These are phyloP conservation scores for Saturnispora diversa DNA, from an alignment of 805 yeast genomes.

Conservation along the genomic window DNA sequence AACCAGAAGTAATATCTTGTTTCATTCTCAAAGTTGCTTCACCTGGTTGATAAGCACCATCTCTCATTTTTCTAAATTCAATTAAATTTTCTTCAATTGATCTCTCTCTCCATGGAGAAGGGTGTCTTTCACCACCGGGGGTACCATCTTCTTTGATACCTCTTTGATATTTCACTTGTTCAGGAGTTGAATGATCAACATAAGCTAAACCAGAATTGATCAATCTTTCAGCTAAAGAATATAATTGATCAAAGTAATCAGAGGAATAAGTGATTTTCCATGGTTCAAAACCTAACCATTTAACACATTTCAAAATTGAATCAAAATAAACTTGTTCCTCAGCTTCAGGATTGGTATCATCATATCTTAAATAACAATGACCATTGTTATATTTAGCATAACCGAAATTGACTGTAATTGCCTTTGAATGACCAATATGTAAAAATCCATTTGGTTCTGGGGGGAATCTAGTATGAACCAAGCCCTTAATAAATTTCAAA, in stretches of 20 bases:
- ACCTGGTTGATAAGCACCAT: constrained; percentile 82
- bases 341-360: constrained; percentile 98
- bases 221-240: constrained; percentile 79
- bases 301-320: constrained; percentile 74
- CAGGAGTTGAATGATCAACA: constrained; percentile 89
- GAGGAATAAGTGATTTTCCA: constrained; percentile 94
- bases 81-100: constrained; percentile 64
- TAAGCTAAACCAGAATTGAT: constrained; percentile 69
- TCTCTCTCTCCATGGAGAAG: constrained; percentile 69
- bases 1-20: constrained; percentile 81
- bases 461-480: constrained; percentile 91
- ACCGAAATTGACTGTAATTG: constrained; percentile 97
- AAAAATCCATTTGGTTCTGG: constrained; percentile 98
- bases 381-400: constrained; percentile 84
- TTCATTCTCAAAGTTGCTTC: constrained; percentile 96
- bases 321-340: constrained; percentile 89
- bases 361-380: constrained; percentile 84
- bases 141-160: constrained; percentile 90
- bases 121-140: constrained; percentile 84
- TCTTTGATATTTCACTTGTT: constrained; percentile 81
- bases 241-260: constrained; percentile 86
- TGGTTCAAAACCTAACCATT: constrained; percentile 92
- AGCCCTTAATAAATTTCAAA: constrained; percentile 66
- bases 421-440: constrained; percentile 97
- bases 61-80: constrained; percentile 86